phyloP scores from a whole-genome alignment of 1,284 basidiomycete genomes.

The Rhodotorula sp. region DNA sequence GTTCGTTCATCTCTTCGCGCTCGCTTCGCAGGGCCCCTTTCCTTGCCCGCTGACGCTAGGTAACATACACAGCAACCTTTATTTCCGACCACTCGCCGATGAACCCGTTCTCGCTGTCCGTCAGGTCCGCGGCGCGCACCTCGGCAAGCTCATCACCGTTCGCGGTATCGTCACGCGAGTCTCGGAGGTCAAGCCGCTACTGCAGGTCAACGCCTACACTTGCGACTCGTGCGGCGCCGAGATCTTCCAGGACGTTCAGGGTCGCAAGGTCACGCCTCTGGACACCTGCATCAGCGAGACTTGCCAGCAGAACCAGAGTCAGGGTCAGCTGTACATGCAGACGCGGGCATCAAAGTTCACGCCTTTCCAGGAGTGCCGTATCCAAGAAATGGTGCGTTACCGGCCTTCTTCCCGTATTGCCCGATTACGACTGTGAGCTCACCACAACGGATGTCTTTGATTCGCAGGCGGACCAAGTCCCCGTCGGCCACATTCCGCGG shows the following conservation, averaged over 20 bases:
- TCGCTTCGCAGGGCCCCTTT: not conserved
- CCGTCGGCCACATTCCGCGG: constrained; percentile 96
- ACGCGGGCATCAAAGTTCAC: constrained; percentile 95
- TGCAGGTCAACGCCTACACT: constrained; percentile 96
- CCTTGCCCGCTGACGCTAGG: too few species aligned
- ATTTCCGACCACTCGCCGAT: constrained; percentile 78
- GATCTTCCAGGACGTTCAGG: constrained; percentile 97
- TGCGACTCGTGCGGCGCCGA: constrained; percentile 98
- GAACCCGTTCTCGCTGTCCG: constrained; percentile 79
- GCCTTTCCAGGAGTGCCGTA: constrained; percentile 97
- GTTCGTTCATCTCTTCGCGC: constrained; percentile 56
- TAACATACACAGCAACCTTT: constrained; percentile 68
- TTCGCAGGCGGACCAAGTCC: constrained; percentile 90
- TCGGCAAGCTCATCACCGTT: constrained; percentile 91
- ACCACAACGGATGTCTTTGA: not conserved
- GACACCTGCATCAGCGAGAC: constrained; percentile 77
- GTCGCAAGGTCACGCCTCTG: constrained; percentile 86
- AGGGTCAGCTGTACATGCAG: constrained; percentile 94
- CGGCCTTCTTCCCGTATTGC: not conserved
- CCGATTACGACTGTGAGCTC: not conserved
- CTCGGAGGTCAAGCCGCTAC: constrained; percentile 95
- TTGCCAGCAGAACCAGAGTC: constrained; percentile 83
- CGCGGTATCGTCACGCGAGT: constrained; percentile 98
- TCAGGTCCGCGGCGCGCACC: constrained; percentile 76
- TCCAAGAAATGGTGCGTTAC: constrained; percentile 87